These are phyloP conservation scores for Podila clonocystis DNA, from an alignment of 192 early-diverging fungal species.

Conservation along the genomic window DNA sequence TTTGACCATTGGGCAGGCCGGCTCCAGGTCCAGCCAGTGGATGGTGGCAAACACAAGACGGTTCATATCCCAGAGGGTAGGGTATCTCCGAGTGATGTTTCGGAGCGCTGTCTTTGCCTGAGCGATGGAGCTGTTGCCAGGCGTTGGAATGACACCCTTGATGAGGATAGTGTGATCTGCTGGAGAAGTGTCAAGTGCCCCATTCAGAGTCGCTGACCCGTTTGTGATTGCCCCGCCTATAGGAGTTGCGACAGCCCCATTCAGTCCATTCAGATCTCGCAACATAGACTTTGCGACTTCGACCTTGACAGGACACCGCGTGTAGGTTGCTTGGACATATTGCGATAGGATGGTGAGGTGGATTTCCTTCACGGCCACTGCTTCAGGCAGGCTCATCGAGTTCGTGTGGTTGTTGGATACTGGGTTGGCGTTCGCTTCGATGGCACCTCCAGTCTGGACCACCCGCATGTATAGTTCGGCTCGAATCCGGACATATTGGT, in stretches of 20 bases:
- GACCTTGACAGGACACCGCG: slow-evolving; percentile 36
- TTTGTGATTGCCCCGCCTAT: neutral
- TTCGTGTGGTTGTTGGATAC: slow-evolving; percentile 27
- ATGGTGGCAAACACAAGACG: slow-evolving; percentile 40
- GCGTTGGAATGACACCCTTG: slow-evolving; percentile 18
- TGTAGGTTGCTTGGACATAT: slow-evolving; percentile 25
- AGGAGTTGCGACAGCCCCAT: neutral
- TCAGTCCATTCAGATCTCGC: slow-evolving; percentile 21
- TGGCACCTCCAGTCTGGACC: slow-evolving; percentile 6
- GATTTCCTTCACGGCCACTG: slow-evolving; percentile 30
- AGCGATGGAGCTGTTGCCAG: slow-evolving; percentile 5
- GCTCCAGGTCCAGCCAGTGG: slow-evolving; percentile 48
- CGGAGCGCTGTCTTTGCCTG: slow-evolving; percentile 29
- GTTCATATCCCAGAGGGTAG: slow-evolving; percentile 39
- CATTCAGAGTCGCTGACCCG: neutral
- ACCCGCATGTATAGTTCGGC: slow-evolving; percentile 27
- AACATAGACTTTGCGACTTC: slow-evolving; percentile 27
- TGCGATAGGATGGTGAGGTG: slow-evolving; percentile 16
- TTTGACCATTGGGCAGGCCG: slow-evolving; percentile 4
- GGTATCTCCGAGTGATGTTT: slow-evolving; percentile 23
- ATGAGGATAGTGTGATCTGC: slow-evolving; percentile 39
- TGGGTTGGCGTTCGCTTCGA: slow-evolving; percentile 12
- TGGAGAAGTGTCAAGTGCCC: slow-evolving; percentile 14
- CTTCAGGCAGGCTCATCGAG: slow-evolving; percentile 43
- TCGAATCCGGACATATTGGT: slow-evolving; percentile 20